Evolutionary conservation across 495 filamentous ascomycete species (phyloP), one percentile per base, ranked within the genome.

Genomic region (Acidomyces sp.): DNA sequence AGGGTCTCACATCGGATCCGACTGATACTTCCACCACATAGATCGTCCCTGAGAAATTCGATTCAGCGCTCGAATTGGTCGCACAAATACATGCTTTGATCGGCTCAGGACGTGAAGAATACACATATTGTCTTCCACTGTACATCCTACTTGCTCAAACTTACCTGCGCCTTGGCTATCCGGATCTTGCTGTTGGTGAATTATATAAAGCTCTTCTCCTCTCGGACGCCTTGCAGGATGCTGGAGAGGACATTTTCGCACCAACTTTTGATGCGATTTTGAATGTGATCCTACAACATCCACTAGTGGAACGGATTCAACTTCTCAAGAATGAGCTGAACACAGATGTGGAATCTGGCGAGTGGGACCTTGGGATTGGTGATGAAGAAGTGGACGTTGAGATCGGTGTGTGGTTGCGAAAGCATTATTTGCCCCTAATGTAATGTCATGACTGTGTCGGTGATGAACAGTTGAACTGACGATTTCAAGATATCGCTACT

Each of bases 171-270:
- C 71, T 95, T 22, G 82, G 75, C 24, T 95, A 90, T 59, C 84
- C 83, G 2, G 90, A 97, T 58, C 69, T 97, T 12, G 84, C 84
- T 3, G 80, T 80, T 19, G 85, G 84, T 28, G 90, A 94, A 60
- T 82, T 85, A 1, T 96, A 97, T 57, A 77, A 82, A 29, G 84
- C 86, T 1, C 70, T 97, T 2, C 73, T 93, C 9, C 64, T 96
- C 29, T 66, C 78, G 15, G 90, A 97, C 51, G 85, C 88, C 39
- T 70, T 86, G 18, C 55, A 68, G 39, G 78, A 90, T 39, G 74
- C 79, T 45, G 55, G 63, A 6, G 62, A 59, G 18, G 80, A 82
- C 56, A 82, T 77, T 49, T 73, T 82, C 52, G 63, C 75, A 6
- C 47, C 63, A 37, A 74, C 74, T 15, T 32, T 54, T 6, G 37